A percentile compares a stretch with the other conserved stretches of the same genome.
phyloP scores from a whole-genome alignment of 306 rosid species.

The Arachis hypogaea region DNA sequence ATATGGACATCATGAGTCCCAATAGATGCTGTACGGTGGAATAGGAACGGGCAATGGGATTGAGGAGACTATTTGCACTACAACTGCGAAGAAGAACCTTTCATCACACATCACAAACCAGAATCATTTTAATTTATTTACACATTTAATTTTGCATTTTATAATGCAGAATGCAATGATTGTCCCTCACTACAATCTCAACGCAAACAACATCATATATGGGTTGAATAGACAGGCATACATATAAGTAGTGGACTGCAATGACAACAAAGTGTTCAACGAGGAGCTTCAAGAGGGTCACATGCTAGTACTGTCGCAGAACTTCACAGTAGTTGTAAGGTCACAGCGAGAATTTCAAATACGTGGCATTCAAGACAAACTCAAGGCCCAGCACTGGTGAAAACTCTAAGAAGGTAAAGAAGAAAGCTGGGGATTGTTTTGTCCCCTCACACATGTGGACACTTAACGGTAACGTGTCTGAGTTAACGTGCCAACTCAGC shows the following conservation, averaged over 20 bases:
- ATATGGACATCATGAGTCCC: no score
- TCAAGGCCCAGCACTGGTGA: conserved; percentile 49
- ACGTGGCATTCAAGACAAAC: conserved; percentile 63
- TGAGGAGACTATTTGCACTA: no score
- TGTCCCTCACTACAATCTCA: conserved; percentile 64
- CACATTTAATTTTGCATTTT: no score
- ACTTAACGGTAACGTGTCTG: no score
- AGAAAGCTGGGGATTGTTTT: no score
- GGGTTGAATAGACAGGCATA: conserved; percentile 53
- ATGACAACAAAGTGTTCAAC: conserved; percentile 33
- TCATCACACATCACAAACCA: no score
- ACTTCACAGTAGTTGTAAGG: conserved; percentile 49
- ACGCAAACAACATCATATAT: conserved; percentile 55
- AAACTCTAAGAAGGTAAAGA: conserved; percentile 11
- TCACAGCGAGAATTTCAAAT: conserved; percentile 50
- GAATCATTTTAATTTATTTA: no score
- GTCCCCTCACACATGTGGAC: no score
- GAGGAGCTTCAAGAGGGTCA: conserved; percentile 41
- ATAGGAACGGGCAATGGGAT: no score
- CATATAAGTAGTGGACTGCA: conserved; percentile 61
- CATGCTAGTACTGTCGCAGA: conserved; percentile 58
- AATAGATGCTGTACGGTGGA: no score
- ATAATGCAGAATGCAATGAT: conserved; percentile 35
- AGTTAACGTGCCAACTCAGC: no score
- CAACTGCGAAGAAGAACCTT: conserved; percentile 25